Evolutionary conservation across 805 yeast species (phyloP).

Genomic region (Danielia oregonensis): DNA sequence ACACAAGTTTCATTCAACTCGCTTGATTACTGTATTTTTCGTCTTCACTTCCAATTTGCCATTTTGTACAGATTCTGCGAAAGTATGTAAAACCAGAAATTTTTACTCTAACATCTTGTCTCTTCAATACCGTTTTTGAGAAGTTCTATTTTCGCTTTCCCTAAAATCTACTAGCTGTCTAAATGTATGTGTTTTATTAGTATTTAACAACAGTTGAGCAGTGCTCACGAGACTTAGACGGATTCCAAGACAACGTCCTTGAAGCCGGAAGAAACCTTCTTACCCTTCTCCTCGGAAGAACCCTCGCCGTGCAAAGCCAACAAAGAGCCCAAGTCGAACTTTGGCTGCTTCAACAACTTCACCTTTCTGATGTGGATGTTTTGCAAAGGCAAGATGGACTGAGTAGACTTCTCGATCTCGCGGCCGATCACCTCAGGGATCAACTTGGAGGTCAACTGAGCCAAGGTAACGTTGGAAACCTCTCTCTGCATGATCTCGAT

Average conservation of each 20-base stretch:
- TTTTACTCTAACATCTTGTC: too few relatives aligned
- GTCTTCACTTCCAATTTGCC: too few relatives aligned
- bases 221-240: slow-evolving; percentile 4
- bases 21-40: too few relatives aligned
- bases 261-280: slow-evolving; percentile 8
- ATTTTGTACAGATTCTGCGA: too few relatives aligned
- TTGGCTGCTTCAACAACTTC: slow-evolving; percentile 11
- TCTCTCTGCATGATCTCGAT: slow-evolving; percentile 6
- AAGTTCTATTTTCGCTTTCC: too few relatives aligned
- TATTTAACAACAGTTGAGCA: slow-evolving; percentile 16
- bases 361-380: slow-evolving; percentile 11
- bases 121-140: too few relatives aligned
- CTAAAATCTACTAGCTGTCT: too few relatives aligned
- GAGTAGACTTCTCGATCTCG: slow-evolving; percentile 8
- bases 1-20: too few relatives aligned
- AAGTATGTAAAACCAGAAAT: too few relatives aligned
- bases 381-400: slow-evolving; percentile 7
- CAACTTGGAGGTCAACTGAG: slow-evolving; percentile 6
- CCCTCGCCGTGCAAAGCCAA: slow-evolving; percentile 10
- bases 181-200: slow-evolving; percentile 14
- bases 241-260: slow-evolving; percentile 11
- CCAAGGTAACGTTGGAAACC: slow-evolving; percentile 5
- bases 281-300: slow-evolving; percentile 7
- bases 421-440: slow-evolving; percentile 7
- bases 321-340: slow-evolving; percentile 10